A percentile compares a stretch with the other conserved stretches of the same genome.
Conservation (phyloP, 2,329 filamentous ascomycete species). For the Monosporascus ibericus region DNA sequence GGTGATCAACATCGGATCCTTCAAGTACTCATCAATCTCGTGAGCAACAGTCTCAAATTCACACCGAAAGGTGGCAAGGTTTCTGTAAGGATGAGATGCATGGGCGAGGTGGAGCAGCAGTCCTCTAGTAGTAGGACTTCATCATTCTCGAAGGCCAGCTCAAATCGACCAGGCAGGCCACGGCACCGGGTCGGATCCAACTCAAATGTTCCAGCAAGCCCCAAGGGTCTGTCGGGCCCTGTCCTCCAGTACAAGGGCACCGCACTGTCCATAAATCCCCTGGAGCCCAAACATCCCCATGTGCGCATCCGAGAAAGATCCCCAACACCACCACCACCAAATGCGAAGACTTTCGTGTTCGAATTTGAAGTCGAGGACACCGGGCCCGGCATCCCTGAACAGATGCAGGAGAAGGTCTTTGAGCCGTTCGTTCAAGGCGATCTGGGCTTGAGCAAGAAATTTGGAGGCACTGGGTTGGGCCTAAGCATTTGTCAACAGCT, state of each 20-base stretch:
- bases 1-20: constrained; percentile 89
- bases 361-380: constrained; percentile 88
- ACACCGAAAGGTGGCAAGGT: constrained; percentile 73
- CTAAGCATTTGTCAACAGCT: constrained; percentile 87
- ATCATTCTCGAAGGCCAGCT: constrained; percentile 42
- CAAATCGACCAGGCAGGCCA: constrained; percentile 32
- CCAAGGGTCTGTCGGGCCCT: constrained; percentile 30
- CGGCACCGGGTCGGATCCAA: constrained; percentile 42
- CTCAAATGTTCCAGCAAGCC: constrained; percentile 45
- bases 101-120: constrained; percentile 49
- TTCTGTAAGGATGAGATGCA: constrained; percentile 67
- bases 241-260: constrained; percentile 35
- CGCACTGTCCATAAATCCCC: constrained; percentile 56
- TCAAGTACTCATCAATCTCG: constrained; percentile 89
- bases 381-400: constrained; percentile 74
- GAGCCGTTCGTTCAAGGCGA: constrained; percentile 96
- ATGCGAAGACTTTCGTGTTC: constrained; percentile 64
- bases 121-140: constrained; percentile 45
- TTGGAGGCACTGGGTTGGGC: constrained; percentile 80
- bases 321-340: constrained; percentile 53
- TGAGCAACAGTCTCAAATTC: constrained; percentile 89
- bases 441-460: constrained; percentile 80
- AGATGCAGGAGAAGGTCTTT: constrained; percentile 78
- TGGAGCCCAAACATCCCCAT: constrained; percentile 49
- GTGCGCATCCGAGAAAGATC: constrained; percentile 48